phyloP scores from a whole-genome alignment of 169 alveolate genomes.

The Eimeria acervulina region DNA sequence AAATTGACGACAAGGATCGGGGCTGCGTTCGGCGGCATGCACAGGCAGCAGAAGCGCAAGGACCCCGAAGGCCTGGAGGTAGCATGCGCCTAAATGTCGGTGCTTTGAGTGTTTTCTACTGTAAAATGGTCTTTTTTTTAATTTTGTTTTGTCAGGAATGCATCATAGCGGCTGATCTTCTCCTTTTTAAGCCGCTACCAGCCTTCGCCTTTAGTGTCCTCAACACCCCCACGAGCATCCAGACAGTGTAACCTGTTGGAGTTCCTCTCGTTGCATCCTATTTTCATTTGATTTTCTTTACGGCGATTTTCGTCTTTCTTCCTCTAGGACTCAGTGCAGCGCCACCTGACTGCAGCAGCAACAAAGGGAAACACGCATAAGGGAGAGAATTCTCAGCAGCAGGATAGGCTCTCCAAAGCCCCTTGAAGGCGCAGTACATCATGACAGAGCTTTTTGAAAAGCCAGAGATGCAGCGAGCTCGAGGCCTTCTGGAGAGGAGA shows the following conservation, averaged over 20 bases:
- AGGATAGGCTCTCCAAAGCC: background rate
- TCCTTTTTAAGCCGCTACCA: background rate
- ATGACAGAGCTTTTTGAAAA: background rate
- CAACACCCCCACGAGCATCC: conserved; percentile 41
- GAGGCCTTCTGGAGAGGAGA: background rate
- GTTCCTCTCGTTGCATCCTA: background rate
- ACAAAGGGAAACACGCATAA: background rate
- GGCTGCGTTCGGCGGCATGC: conserved; percentile 51
- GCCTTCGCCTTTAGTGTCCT: background rate
- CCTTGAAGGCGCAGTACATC: background rate
- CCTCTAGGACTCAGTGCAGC: background rate
- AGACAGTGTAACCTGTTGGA: background rate
- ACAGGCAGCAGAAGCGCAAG: conserved; percentile 42
- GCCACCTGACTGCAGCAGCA: background rate
- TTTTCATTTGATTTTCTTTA: background rate
- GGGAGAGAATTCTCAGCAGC: background rate
- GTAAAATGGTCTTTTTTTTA: background rate
- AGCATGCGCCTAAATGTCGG: background rate
- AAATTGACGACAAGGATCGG: background rate
- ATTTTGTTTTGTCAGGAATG: background rate
- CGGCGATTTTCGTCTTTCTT: background rate
- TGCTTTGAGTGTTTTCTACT: background rate
- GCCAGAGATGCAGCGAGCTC: background rate
- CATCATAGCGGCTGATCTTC: background rate
- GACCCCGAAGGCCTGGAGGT: background rate